Evolutionary conservation across 345 rosid species (phyloP), one percentile per base, ranked within the genome.

Genomic region (Melaleuca quinquenervia): DNA sequence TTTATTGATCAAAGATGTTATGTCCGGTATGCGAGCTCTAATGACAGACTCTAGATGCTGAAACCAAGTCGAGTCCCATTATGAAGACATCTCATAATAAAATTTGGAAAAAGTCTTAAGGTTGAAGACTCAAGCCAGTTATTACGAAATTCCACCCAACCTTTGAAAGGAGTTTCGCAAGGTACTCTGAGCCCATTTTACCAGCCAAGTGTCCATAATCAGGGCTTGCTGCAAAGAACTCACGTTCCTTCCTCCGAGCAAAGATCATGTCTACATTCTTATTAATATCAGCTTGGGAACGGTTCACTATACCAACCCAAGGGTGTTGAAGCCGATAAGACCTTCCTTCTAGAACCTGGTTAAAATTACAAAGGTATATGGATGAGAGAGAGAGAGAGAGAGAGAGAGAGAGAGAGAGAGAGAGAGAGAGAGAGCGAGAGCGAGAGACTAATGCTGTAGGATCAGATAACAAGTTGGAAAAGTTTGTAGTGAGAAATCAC

Each of bases 291-390:
- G 94, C 95, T 91, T 94, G 95, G 27, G 96, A 93, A 50, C 96
- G 94, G 87, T 94, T 95, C 86, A 95, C 96, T 87, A 93, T 87
- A 87, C 96, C 96, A 87, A 94, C 95, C 96, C 96, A 94, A 56
- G 95, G 94, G 60, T 87, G 91, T 86, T 91, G 94, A 84, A 93
- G 93, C 85, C 91, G 90, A 82, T 93, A 94, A 41, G 96, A 85
- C 85, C 93, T 89, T 82, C 97, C 97, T 89, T 94, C 96, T 88
- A 94, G 94, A 87, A 94, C 94, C 97, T 94, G 78, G 50, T 70
- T 32, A 36, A 48, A 36, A 70, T 13, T 24, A 3, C 48, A 70
- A 36, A 32, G 48, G 26, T 70, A 70, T 18, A 32, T 44, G 44
- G 80, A 70, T 70, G 80, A 4, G 78, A 32, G 84, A 18, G 29